Base-by-base conservation (phyloP, 768 basidiomycete species). In the Terana coerulea region DNA sequence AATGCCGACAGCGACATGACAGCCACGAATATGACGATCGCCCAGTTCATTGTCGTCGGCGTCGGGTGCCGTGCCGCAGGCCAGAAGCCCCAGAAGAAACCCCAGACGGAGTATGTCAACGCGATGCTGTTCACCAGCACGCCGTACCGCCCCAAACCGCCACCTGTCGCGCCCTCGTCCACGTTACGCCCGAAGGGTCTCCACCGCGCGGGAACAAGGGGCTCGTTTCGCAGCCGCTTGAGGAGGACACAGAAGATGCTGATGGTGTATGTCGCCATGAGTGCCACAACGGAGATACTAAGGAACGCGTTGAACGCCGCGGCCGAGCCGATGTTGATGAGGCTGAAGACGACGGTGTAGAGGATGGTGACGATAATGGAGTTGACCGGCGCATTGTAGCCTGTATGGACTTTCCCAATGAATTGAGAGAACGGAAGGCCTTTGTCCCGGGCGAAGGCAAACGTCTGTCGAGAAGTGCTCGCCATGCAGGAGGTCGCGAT, bases 201-300 rank as follows among this genome's bases (percentile, higher is more conserved):
- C 45, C 45, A 46, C 28, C 45, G 45, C 14, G 45, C 45, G n/a
- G 31, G 31, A 11, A 31, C 45, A 2, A 46, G 45, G 2, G 15
- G 45, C 30, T 33, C 30, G 10, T 31, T 21, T 17, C 30, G 45
- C 6, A 46, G 19, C 2, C 45, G 45, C 19, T 46, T 46, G 30
- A 46, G 31, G 1, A 46, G 29, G 30, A 46, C 45, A 21, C 45
- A 46, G 6, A 30, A 14, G 29, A 46, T 46, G 45, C 45, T 46
- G 45, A 46, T 46, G 12, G 30, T 46, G 45, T 46, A 46, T 19
- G 45, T 46, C 45, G 45, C 45, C 45, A 46, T 46, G 45, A 46
- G 45, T 12, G 45, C 45, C 14, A 46, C 45, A 21, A 46, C 45
- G 31, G 30, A 29, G 45, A 46, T 22, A 21, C 45, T 46, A 33